Base-by-base conservation (phyloP, 345 rosid genomes). In the Hypericum androsaemum region DNA sequence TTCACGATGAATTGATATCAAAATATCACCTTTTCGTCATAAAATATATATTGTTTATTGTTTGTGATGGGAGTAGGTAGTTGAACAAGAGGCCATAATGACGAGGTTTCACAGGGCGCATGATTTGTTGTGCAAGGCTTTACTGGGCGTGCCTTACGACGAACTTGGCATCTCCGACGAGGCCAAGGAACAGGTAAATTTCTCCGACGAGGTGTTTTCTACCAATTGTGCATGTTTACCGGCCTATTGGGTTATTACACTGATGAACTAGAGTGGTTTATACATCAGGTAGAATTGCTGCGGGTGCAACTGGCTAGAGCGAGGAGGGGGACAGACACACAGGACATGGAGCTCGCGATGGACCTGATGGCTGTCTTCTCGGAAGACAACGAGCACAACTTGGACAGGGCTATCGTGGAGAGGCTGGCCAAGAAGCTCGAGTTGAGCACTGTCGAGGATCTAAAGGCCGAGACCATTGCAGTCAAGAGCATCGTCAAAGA, bases 321-420 rank as follows among this genome's bases (percentile, higher is more conserved):
- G 10, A 82, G 64, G 67, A 72, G 76, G 61, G 71, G 89, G 43
- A 84, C 86, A 38, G 96, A 84, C 57, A 78, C 88, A 10, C 88
- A 80, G 41, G 96, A 88, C 61, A 84, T 82, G 59, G 94, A 88
- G 65, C 76, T 84, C 6, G 86, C 86, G 9, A 82, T 84, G 74
- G 94, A 84, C 64, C 58, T 80, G 80, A 82, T 88, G 88, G 88
- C 76, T 2, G 77, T 77, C 2, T 80, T 77, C 51, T 75, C 94
- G 0, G 73, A 77, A 69, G 65, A 73, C 1, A 84, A 82, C 54
- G 78, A 73, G 15, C 57, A 79, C 12, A 88, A 81, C 49, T 71
- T 89, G 7, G 89, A 88, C 60, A 75, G 63, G 13, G 86, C 95
- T 6, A 80, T 84, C 0, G 43, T 88, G 0, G 79, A 84, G 62